Evolutionary conservation across 441 rosid genomes (phyloP).

Genomic region (Jatropha multifida): DNA sequence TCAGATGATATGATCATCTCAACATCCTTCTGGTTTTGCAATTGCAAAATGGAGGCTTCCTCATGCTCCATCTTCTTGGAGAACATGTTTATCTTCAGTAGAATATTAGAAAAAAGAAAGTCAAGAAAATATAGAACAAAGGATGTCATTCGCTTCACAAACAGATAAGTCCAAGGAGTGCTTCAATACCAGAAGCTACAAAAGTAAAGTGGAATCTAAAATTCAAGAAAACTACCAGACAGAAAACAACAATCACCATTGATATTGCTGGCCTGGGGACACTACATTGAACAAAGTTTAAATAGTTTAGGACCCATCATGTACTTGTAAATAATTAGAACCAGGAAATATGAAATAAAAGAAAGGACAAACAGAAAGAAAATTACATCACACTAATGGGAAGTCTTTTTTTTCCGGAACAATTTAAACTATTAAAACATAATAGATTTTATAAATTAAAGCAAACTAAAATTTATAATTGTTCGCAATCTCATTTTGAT

Average conservation of each 20-base stretch:
- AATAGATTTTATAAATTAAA: neutral
- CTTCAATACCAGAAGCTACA: neutral
- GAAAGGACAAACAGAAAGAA: neutral
- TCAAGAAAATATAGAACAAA: neutral
- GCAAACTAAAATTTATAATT: neutral
- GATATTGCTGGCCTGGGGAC: neutral
- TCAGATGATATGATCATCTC: constrained; percentile 44
- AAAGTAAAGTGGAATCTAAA: neutral
- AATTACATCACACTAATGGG: neutral
- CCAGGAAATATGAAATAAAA: neutral
- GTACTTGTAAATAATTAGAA: neutral
- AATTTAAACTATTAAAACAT: neutral
- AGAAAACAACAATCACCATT: neutral
- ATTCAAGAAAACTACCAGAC: too few species aligned
- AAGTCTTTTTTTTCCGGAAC: neutral
- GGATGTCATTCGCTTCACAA: neutral
- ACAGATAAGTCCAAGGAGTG: neutral
- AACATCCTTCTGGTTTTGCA: constrained; percentile 30
- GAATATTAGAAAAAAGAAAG: neutral
- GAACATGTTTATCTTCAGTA: neutral
- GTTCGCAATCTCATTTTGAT: neutral
- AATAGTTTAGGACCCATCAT: neutral
- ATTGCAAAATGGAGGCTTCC: constrained; percentile 39
- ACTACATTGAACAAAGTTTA: neutral
- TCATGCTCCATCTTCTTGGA: constrained; percentile 52